These are phyloP conservation scores for Rosellinia necatrix DNA, from an alignment of 2,329 filamentous ascomycete species.

Conservation along the genomic window DNA sequence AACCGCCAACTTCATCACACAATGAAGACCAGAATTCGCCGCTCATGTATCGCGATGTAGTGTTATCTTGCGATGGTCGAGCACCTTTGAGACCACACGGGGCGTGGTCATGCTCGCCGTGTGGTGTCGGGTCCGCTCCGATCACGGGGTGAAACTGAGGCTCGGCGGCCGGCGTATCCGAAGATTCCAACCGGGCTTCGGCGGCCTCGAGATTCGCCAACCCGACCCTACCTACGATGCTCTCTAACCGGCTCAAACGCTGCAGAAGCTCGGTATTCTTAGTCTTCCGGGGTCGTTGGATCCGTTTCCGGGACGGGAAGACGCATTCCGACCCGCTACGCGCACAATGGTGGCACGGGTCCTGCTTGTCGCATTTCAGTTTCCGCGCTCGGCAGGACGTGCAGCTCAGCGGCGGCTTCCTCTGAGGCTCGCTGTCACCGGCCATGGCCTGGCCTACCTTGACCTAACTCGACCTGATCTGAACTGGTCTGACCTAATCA, in stretches of 20 bases:
- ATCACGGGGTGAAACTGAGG: not conserved
- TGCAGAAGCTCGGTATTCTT: constrained; percentile 51
- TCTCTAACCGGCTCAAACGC: constrained; percentile 50
- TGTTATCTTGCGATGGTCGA: constrained; percentile 25
- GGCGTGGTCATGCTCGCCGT: not conserved
- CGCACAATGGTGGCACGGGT: constrained; percentile 60
- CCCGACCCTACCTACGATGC: constrained; percentile 51
- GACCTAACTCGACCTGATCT: too few relatives aligned
- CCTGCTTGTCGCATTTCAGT: constrained; percentile 61
- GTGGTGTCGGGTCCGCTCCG: not conserved
- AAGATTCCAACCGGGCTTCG: constrained; percentile 14
- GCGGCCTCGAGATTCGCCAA: constrained; percentile 32
- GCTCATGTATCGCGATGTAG: constrained; percentile 47
- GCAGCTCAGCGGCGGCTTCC: constrained; percentile 55
- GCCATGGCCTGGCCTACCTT: constrained; percentile 16
- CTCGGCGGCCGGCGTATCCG: constrained; percentile 2
- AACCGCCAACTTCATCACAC: constrained; percentile 50
- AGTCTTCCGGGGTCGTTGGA: constrained; percentile 46
- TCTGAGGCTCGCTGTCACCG: constrained; percentile 18
- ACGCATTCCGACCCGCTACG: constrained; percentile 53
- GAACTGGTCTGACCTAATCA: too few relatives aligned
- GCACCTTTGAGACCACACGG: not conserved
- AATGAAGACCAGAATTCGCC: constrained; percentile 51
- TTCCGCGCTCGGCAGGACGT: constrained; percentile 67
- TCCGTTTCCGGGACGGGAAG: constrained; percentile 51